Percentiles rank a stretch among this genome's conserved stretches.
phyloP scores from a whole-genome alignment of 805 yeast species.

The Starmerella sp. region DNA sequence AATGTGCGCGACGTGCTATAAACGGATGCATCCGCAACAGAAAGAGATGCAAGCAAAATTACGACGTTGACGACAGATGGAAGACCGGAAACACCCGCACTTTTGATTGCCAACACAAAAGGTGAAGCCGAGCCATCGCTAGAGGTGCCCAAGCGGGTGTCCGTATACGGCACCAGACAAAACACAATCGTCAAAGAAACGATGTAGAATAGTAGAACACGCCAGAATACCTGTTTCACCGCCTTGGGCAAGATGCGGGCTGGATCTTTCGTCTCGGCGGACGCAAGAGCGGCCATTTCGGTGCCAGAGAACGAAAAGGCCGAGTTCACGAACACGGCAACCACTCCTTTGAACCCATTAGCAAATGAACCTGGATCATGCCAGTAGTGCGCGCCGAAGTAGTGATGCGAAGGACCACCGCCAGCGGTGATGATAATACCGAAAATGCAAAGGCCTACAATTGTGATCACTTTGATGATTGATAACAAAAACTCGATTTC shows the following conservation, averaged over 20 bases:
- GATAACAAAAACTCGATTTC: constrained; percentile 52
- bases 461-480: constrained; percentile 43
- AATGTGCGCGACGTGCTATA: constrained; percentile 58
- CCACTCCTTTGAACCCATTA: constrained; percentile 55
- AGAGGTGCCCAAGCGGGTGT: constrained; percentile 38
- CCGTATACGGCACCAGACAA: constrained; percentile 57
- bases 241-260: constrained; percentile 58
- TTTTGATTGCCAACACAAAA: constrained; percentile 53
- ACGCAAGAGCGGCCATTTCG: constrained; percentile 61
- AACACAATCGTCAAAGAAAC: constrained; percentile 46
- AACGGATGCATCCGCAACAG: constrained; percentile 61
- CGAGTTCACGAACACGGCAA: constrained; percentile 54
- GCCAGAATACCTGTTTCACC: constrained; percentile 74
- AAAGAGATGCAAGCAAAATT: constrained; percentile 51
- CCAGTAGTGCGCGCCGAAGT: constrained; percentile 52
- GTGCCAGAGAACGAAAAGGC: constrained; percentile 65
- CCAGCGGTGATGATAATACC: constrained; percentile 46
- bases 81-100: constrained; percentile 52
- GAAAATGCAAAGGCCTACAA: constrained; percentile 46
- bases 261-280: constrained; percentile 65
- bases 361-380: constrained; percentile 49
- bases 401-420: constrained; percentile 47
- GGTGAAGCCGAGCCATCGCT: constrained; percentile 58
- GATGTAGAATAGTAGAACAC: constrained; percentile 62
- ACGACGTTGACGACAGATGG: constrained; percentile 62